A percentile compares a stretch with the other conserved stretches of the same genome.
These are phyloP conservation scores for Peniophora sp. DNA, from an alignment of 1,284 basidiomycete genomes.

Conservation along the genomic window DNA sequence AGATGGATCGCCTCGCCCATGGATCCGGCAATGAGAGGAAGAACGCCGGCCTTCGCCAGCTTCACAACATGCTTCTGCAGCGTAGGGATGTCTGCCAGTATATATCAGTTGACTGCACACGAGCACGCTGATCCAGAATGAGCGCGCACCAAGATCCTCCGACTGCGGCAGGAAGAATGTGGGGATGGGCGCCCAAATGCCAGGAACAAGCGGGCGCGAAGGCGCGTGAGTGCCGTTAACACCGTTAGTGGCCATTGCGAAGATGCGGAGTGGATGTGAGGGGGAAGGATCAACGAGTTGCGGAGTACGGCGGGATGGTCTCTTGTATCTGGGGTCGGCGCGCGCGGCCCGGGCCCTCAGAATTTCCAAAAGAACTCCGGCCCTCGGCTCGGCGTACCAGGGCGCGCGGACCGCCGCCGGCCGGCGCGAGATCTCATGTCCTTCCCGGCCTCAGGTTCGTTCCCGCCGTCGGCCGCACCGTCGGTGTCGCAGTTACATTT, in stretches of 20 bases:
- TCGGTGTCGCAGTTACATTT: too few relatives aligned
- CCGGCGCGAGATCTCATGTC: too few relatives aligned
- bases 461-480: too few relatives aligned
- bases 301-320: too few relatives aligned
- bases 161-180: constrained; percentile 72
- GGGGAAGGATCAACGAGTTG: too few relatives aligned
- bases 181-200: constrained; percentile 81
- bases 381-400: too few relatives aligned
- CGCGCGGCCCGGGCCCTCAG: too few relatives aligned
- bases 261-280: neutral
- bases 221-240: constrained; percentile 16
- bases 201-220: constrained; percentile 57
- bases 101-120: neutral
- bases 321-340: too few relatives aligned
- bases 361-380: too few relatives aligned
- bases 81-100: constrained; percentile 52
- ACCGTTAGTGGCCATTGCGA: constrained; percentile 33
- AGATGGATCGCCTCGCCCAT: constrained; percentile 83
- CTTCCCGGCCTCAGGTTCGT: too few relatives aligned
- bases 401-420: too few relatives aligned
- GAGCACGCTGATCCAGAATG: neutral
- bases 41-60: constrained; percentile 66
- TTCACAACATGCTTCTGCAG: constrained; percentile 71
- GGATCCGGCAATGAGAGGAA: constrained; percentile 74
- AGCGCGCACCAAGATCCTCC: constrained; percentile 72